phyloP scores from a whole-genome alignment of 1,284 basidiomycete species.

The Tetrapyrgos nigripes region DNA sequence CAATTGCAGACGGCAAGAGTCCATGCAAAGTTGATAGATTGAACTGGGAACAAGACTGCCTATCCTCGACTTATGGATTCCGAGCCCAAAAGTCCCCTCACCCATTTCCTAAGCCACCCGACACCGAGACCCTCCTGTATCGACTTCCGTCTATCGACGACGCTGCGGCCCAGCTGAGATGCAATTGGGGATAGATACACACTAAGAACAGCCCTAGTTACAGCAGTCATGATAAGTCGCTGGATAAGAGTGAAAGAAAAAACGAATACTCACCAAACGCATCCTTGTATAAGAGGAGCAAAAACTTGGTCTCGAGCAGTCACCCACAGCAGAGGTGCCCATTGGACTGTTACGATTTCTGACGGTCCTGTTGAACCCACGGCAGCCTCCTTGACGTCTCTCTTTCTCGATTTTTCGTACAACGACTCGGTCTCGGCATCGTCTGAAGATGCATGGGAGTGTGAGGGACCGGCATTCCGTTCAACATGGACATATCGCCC shows the following conservation, averaged over 20 bases:
- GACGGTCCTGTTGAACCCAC: constrained; percentile 31
- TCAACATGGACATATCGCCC: constrained; percentile 56
- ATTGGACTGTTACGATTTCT: constrained; percentile 57
- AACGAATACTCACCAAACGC: constrained; percentile 57
- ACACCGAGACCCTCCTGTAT: constrained; percentile 50
- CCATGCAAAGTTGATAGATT: no score
- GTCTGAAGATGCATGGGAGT: background rate
- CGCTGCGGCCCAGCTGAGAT: constrained; percentile 26
- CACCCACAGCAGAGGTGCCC: constrained; percentile 65
- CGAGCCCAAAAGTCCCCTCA: constrained; percentile 33
- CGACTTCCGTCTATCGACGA: constrained; percentile 25
- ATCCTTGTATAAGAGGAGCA: constrained; percentile 72
- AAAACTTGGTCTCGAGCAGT: constrained; percentile 73
- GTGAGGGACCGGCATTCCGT: constrained; percentile 12
- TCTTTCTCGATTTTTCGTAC: constrained; percentile 37
- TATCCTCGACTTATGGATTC: no score
- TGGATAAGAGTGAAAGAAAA: background rate
- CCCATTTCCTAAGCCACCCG: constrained; percentile 49
- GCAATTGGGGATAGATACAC: constrained; percentile 46
- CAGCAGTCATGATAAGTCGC: background rate
- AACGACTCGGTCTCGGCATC: constrained; percentile 21
- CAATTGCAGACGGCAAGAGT: no score
- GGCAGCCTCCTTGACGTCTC: constrained; percentile 24
- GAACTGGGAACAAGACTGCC: no score
- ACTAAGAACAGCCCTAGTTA: constrained; percentile 46